Conservation (phyloP, 2,329 filamentous ascomycete genomes). For the Fragosphaeria purpurea region DNA sequence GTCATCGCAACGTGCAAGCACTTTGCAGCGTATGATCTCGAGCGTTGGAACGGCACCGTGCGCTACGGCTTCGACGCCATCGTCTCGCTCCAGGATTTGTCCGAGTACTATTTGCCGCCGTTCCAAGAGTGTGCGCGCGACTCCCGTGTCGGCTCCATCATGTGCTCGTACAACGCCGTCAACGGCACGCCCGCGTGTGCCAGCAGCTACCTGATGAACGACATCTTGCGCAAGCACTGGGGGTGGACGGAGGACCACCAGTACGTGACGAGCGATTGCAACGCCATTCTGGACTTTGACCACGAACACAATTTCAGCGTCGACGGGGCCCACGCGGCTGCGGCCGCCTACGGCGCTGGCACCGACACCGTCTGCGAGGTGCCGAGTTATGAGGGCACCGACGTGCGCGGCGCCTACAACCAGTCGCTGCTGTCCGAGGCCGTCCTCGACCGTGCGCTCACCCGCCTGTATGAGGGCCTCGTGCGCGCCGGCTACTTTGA, state of each 20-base stretch:
- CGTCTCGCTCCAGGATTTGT: constrained; percentile 45
- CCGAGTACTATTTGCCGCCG: constrained; percentile 57
- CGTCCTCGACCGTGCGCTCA: too few species aligned
- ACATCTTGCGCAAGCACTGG: constrained; percentile 56
- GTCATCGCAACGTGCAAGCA: constrained; percentile 44
- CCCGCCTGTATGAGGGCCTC: constrained; percentile 40
- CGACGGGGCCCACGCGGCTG: constrained; percentile 9
- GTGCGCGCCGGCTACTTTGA: constrained; percentile 51
- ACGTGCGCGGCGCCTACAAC: constrained; percentile 23
- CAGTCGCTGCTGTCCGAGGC: constrained; percentile 17
- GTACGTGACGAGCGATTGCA: constrained; percentile 27
- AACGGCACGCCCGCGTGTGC: constrained; percentile 55
- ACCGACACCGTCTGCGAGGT: constrained; percentile 22
- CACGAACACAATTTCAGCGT: constrained; percentile 4
- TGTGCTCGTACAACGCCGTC: constrained; percentile 55
- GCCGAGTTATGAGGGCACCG: constrained; percentile 8
- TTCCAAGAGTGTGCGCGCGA: constrained; percentile 55
- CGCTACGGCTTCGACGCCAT: constrained; percentile 41
- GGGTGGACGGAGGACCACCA: constrained; percentile 47
- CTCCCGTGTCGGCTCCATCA: constrained; percentile 47
- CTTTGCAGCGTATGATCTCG: constrained; percentile 48
- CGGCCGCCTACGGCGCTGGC: constrained; percentile 25
- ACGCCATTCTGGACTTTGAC: constrained; percentile 31
- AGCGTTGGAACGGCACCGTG: constrained; percentile 21
- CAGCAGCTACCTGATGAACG: constrained; percentile 50